phyloP scores from a whole-genome alignment of 257 asterid genomes.

The Agastache rugosa region DNA sequence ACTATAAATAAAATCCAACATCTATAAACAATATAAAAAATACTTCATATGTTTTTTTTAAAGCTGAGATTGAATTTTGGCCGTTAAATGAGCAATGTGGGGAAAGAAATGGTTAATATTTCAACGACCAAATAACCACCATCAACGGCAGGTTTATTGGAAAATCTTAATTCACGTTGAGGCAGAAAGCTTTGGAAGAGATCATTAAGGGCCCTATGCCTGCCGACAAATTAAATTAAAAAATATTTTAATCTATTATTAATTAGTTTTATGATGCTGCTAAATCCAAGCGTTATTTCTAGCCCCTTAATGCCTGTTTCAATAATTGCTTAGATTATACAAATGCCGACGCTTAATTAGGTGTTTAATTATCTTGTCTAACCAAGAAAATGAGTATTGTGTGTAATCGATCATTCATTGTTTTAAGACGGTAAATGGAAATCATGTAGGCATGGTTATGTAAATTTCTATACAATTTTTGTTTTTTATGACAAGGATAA shows the following conservation, averaged over 20 bases:
- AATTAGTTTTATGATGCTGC: slow-evolving; percentile 9
- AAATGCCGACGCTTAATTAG: neutral
- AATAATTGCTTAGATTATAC: slow-evolving; percentile 15
- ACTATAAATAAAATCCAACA: slow-evolving; percentile 2
- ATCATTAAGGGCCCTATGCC: slow-evolving; percentile 44
- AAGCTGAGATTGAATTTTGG: slow-evolving; percentile 26
- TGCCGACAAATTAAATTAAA: slow-evolving; percentile 48
- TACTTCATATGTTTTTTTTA: neutral
- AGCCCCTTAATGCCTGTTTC: slow-evolving; percentile 3
- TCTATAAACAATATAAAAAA: neutral
- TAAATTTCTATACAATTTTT: too few relatives aligned
- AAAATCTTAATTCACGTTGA: slow-evolving; percentile 31
- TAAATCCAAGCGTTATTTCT: slow-evolving; percentile 26
- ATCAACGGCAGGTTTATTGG: slow-evolving; percentile 57
- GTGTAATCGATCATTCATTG: too few relatives aligned
- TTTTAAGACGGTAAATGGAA: too few relatives aligned
- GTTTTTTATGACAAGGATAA: too few relatives aligned
- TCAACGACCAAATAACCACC: slow-evolving; percentile 66
- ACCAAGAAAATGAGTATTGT: too few relatives aligned
- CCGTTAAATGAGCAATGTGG: slow-evolving; percentile 28
- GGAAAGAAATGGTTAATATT: slow-evolving; percentile 19
- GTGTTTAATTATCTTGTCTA: too few relatives aligned
- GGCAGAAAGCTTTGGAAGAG: slow-evolving; percentile 37
- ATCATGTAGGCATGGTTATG: too few relatives aligned
- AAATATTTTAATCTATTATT: slow-evolving; percentile 2